Conservation (phyloP, 192 early-diverging fungal species). For the Allomyces javanicus region DNA sequence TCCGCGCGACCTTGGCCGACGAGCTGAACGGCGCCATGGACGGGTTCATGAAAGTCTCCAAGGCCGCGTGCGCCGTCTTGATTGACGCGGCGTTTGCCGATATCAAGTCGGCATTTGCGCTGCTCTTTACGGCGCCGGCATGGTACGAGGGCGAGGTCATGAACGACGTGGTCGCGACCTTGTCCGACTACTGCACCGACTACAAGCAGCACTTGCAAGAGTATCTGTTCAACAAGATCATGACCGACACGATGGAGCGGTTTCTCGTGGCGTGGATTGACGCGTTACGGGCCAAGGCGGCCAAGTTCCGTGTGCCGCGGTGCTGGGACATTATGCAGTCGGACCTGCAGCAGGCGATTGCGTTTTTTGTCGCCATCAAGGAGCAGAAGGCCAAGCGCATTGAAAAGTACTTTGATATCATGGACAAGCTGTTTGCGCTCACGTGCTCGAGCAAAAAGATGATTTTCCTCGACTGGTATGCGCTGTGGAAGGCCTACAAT, state of each 20-base stretch:
- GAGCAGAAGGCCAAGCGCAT: not conserved
- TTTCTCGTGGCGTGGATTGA: slow-evolving; percentile 74
- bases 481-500: slow-evolving; percentile 70
- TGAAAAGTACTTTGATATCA: slow-evolving; percentile 51
- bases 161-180: slow-evolving; percentile 67
- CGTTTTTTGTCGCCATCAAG: slow-evolving; percentile 37
- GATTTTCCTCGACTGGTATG: slow-evolving; percentile 81
- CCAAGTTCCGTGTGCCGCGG: slow-evolving; percentile 47
- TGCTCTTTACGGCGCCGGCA: slow-evolving; percentile 46
- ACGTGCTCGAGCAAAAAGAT: slow-evolving; percentile 61
- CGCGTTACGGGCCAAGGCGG: slow-evolving; percentile 53
- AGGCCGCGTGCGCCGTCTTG: slow-evolving; percentile 49
- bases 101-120: slow-evolving; percentile 45
- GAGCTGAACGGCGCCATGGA: slow-evolving; percentile 57
- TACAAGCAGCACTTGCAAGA: slow-evolving; percentile 69
- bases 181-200: slow-evolving; percentile 88
- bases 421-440: slow-evolving; percentile 60
- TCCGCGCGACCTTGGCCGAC: not conserved
- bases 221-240: slow-evolving; percentile 69
- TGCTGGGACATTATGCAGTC: slow-evolving; percentile 47
- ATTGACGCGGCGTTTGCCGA: slow-evolving; percentile 73
- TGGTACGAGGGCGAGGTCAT: slow-evolving; percentile 88
- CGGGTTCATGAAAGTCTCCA: slow-evolving; percentile 78
- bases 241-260: slow-evolving; percentile 68
- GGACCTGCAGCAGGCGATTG: slow-evolving; percentile 51